Evolutionary conservation across 345 rosid genomes (phyloP).

Genomic region (Hirschfeldia incana): DNA sequence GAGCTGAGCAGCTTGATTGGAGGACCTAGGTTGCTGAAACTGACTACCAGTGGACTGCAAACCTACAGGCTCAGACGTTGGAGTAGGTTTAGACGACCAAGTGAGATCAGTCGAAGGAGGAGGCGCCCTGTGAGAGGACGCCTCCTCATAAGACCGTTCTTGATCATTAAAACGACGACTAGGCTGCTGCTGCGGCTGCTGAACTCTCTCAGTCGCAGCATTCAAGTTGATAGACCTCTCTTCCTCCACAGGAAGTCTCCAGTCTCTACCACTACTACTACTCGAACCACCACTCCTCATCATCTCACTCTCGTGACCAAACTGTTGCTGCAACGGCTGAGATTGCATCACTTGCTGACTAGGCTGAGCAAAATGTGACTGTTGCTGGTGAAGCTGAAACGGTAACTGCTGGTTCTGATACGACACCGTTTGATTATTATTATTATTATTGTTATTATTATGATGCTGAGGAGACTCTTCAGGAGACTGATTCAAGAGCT

Average conservation of each 20-base stretch:
- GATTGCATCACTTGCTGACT: slow-evolving; percentile 4
- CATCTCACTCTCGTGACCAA: slow-evolving; percentile 33
- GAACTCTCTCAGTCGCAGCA: slow-evolving; percentile 37
- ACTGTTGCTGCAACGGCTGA: slow-evolving; percentile 30
- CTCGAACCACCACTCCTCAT: slow-evolving; percentile 31
- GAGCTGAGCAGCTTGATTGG: slow-evolving; percentile 28
- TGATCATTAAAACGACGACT: slow-evolving; percentile 34
- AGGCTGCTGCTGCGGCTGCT: neutral
- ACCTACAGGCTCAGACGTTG: slow-evolving; percentile 1
- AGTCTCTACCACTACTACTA: slow-evolving; percentile 23
- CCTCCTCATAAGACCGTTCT: slow-evolving; percentile 16
- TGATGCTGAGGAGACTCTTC: slow-evolving; percentile 15
- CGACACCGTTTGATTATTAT: neutral
- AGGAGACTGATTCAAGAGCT: slow-evolving; percentile 35
- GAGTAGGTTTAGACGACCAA: slow-evolving; percentile 25
- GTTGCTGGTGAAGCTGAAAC: slow-evolving; percentile 37
- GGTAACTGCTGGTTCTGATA: slow-evolving; percentile 34
- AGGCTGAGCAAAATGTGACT: slow-evolving; percentile 18
- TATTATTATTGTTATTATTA: too few species aligned
- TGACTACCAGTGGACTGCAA: slow-evolving; percentile 29
- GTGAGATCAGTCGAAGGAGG: slow-evolving; percentile 29
- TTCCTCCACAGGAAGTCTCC: slow-evolving; percentile 29
- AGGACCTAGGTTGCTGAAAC: slow-evolving; percentile 27
- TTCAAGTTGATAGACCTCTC: slow-evolving; percentile 34
- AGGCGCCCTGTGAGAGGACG: slow-evolving; percentile 29